A percentile compares a stretch with the other conserved stretches of the same genome.
These are phyloP conservation scores for Termitomyces sp. DNA, from an alignment of 768 basidiomycete genomes.

Conservation along the genomic window DNA sequence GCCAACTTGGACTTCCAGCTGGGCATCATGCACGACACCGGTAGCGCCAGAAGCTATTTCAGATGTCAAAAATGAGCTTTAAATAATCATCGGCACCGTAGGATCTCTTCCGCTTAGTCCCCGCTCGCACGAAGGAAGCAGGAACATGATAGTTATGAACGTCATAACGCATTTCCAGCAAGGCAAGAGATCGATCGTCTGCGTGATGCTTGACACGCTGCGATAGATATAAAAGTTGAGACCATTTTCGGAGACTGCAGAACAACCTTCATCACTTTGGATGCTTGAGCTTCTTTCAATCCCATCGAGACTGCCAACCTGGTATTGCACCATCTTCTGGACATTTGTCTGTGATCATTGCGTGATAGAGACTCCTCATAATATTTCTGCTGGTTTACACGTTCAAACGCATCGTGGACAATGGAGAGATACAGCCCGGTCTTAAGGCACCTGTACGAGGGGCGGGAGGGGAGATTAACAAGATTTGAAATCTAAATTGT, in stretches of 20 bases:
- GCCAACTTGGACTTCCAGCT: not conserved
- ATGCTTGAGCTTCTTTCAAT: not conserved
- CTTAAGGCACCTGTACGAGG: constrained; percentile 14
- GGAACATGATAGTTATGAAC: constrained; percentile 11
- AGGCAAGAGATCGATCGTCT: not conserved
- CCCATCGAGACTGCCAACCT: constrained; percentile 2
- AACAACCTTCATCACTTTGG: not conserved
- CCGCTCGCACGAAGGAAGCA: constrained; percentile 7
- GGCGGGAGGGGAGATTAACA: constrained; percentile 8
- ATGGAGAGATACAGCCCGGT: constrained; percentile 14
- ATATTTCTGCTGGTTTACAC: not conserved
- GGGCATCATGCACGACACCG: constrained; percentile 9
- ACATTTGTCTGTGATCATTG: not conserved
- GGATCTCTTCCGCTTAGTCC: not conserved
- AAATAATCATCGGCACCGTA: constrained; percentile 8
- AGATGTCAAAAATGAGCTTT: constrained; percentile 6
- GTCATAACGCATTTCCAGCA: constrained; percentile 9
- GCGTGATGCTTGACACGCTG: constrained; percentile 6
- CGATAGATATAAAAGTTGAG: not conserved
- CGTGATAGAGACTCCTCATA: not conserved
- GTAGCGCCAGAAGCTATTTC: constrained; percentile 9
- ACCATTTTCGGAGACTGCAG: not conserved
- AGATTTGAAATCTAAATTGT: constrained; percentile 16
- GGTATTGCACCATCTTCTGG: constrained; percentile 6
- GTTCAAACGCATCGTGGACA: constrained; percentile 14